Evolutionary conservation across 805 yeast genomes (phyloP).

Genomic region (Candida bentonensis): DNA sequence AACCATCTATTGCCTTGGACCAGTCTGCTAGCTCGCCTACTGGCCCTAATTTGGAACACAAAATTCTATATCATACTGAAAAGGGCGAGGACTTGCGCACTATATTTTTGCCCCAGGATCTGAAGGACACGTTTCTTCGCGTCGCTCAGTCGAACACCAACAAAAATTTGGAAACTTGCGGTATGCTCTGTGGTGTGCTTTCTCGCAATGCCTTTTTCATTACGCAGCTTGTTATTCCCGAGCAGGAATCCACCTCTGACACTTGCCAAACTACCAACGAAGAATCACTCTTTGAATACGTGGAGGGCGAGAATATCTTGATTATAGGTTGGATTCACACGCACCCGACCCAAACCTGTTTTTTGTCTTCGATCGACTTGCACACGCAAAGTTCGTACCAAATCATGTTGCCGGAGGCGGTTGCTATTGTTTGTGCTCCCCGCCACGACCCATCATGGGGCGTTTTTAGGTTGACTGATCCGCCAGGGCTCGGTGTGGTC

Average conservation of each 20-base stretch:
- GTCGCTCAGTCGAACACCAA: conserved; percentile 37
- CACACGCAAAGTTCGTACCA: conserved; percentile 60
- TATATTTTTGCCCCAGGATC: conserved; percentile 33
- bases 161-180: conserved; percentile 47
- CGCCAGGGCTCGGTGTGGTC: conserved; percentile 45
- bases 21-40: not conserved
- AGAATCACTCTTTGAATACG: conserved; percentile 39
- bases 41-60: conserved; percentile 9
- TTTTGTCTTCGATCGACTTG: conserved; percentile 48
- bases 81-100: conserved; percentile 43
- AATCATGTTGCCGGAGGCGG: conserved; percentile 54
- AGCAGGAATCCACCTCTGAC: conserved; percentile 47
- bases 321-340: conserved; percentile 68
- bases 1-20: conserved; percentile 4
- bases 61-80: conserved; percentile 29
- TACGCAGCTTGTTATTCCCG: conserved; percentile 48
- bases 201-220: conserved; percentile 48
- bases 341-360: conserved; percentile 62
- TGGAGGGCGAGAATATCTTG: conserved; percentile 41
- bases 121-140: conserved; percentile 30
- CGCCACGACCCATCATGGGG: conserved; percentile 35
- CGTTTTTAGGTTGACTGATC: conserved; percentile 47
- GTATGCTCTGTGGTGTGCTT: conserved; percentile 50
- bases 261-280: conserved; percentile 51
- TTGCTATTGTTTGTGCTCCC: conserved; percentile 57